Base-by-base conservation (phyloP, 139 green algal genomes). In the Tetratostichococcus sp. region DNA sequence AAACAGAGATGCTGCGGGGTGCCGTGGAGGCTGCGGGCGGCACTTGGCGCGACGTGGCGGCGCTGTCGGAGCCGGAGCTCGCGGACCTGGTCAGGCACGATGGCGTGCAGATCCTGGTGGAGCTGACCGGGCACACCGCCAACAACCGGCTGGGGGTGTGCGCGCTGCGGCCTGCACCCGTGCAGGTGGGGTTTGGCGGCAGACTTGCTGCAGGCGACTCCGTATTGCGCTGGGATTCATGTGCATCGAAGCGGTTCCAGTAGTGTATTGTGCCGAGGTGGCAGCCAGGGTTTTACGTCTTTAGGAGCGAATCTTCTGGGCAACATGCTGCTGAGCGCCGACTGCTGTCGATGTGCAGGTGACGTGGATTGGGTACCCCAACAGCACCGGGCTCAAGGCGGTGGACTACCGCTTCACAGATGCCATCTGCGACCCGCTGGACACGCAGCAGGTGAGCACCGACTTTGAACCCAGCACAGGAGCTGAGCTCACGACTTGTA, bases 321-420 rank as follows among this genome's bases (percentile, higher is more conserved):
- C 39, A 22, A 14, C 39, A 50, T 50, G 39, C 39, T 50, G 39
- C 39, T 87, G 21, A 83, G 97, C 77, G 94, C 93, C 25, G 80
- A 87, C 72, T 78, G 83, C 19, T 89, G 95, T 0, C 91, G 93
- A 4, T 94, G 94, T 0, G 71, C 89, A 97, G 86, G 84, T 91
- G 1, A 98, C 95, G 0, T 99, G 95, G 95, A 98, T 99, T 35
- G 95, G 95, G 2, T 99, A 99, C 82, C 95, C 95, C 77, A 99
- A 99, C 86, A 93, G 85, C 72, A 99, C 94, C 0, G 95, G 95
- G 2, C 85, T 99, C 33, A 22, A 32, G 0, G 69, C 85, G 0
- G 83, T 98, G 17, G 89, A 97, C 78, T 99, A 97, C 86, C 86
- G 95, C 25, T 42, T 98, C 62, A 98, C 95, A 3, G 89, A 96